These are phyloP conservation scores for Fusarium brevicatenulatum DNA, from an alignment of 2,329 filamentous ascomycete species.

Conservation along the genomic window DNA sequence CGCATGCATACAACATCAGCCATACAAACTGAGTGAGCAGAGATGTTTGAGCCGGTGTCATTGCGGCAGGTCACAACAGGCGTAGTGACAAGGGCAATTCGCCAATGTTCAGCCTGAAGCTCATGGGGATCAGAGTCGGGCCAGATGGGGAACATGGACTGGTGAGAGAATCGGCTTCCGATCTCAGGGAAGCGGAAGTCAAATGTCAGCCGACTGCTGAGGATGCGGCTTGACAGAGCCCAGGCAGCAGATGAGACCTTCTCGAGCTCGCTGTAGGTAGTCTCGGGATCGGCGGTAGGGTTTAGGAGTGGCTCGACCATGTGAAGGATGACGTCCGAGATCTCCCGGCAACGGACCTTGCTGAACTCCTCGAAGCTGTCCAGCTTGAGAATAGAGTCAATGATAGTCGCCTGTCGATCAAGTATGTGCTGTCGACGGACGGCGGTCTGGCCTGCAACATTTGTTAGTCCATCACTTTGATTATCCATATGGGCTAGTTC, in stretches of 20 bases:
- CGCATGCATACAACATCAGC: conserved; percentile 62
- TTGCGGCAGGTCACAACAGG: conserved; percentile 65
- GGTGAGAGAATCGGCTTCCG: conserved; percentile 58
- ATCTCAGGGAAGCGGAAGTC: conserved; percentile 63
- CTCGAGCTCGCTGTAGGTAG: conserved; percentile 56
- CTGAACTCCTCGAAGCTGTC: conserved; percentile 47
- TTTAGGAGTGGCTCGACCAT: conserved; percentile 55
- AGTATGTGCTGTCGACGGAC: conserved; percentile 53
- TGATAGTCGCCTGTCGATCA: conserved; percentile 49
- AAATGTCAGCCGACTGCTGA: conserved; percentile 56
- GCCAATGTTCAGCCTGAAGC: conserved; percentile 61
- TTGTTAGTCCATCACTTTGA: not conserved
- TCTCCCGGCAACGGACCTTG: conserved; percentile 52
- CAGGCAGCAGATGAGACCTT: conserved; percentile 55
- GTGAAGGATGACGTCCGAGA: conserved; percentile 53
- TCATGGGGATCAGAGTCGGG: conserved; percentile 52
- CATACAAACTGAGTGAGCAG: conserved; percentile 56
- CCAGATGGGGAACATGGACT: conserved; percentile 61
- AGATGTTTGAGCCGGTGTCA: conserved; percentile 58
- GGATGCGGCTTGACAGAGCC: conserved; percentile 59
- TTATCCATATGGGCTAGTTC: not conserved
- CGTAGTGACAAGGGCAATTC: conserved; percentile 64
- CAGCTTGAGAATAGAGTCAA: conserved; percentile 52
- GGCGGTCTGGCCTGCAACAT: conserved; percentile 48
- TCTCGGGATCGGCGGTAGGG: conserved; percentile 45